phyloP scores from a whole-genome alignment of 2,329 filamentous ascomycete genomes.

The Didymella sp. region DNA sequence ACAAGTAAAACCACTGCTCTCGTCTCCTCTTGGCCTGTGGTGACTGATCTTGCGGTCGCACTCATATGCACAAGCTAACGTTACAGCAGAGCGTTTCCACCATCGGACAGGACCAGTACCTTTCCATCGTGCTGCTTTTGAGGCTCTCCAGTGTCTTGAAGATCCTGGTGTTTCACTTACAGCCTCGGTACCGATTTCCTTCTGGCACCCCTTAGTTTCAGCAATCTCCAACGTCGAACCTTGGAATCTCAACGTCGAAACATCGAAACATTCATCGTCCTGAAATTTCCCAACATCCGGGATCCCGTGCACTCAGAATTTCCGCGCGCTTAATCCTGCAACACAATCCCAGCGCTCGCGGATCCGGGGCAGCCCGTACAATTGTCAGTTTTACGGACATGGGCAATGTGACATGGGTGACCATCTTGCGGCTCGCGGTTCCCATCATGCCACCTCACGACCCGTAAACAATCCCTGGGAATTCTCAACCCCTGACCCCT shows the following conservation, averaged over 20 bases:
- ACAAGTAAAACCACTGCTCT: neutral
- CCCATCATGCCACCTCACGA: neutral
- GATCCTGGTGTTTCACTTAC: slow-evolving; percentile 6
- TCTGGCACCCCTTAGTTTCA: slow-evolving; percentile 5
- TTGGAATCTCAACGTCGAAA: slow-evolving; percentile 4
- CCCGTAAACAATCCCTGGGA: slow-evolving; percentile 7
- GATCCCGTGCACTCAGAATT: neutral
- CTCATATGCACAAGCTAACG: neutral
- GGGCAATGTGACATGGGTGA: neutral
- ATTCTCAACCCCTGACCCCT: slow-evolving; percentile 9
- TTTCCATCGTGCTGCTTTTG: neutral
- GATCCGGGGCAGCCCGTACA: slow-evolving; percentile 12
- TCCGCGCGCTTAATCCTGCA: slow-evolving; percentile 14
- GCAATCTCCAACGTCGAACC: slow-evolving; percentile 6
- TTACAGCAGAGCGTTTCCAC: neutral
- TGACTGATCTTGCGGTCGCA: neutral
- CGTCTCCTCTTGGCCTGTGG: neutral
- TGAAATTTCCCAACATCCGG: slow-evolving; percentile 4
- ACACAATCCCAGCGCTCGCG: slow-evolving; percentile 7
- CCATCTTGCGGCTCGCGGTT: slow-evolving; percentile 1
- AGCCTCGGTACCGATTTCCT: slow-evolving; percentile 8
- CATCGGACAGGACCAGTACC: neutral
- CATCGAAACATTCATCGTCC: neutral
- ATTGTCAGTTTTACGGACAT: neutral
- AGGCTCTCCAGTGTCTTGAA: neutral